Evolutionary conservation across 75 land plant genomes (phyloP), one percentile per base, ranked within the genome.

Genomic region (Cunninghamia lanceolata): DNA sequence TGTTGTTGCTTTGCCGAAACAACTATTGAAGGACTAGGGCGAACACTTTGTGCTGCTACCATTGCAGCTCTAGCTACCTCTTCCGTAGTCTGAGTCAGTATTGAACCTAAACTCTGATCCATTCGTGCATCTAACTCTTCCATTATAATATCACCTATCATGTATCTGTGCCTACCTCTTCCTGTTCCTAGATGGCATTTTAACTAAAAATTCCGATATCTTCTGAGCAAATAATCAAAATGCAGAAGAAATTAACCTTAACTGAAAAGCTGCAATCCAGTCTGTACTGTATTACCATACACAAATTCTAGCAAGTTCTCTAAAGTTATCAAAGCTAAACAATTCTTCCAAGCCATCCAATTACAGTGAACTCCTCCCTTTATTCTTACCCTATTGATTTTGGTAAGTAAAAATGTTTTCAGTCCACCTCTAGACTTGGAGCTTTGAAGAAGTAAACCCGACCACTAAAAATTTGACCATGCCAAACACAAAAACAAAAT

Each of bases 1-100:
- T 87, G 63, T 75, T 91, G 81, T 87, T 88, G 36, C 82, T 86
- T 53, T 80, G 89, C 84, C 1, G 84, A 83, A 35, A 83, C 63
- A 53, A 83, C 84, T 83, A 83, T 83, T 28, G 84, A 83, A 53
- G 84, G 84, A 83, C 84, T 83, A 16, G 84, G 84, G 0, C 84
- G 56, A 32, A 83, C 84, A 83, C 84, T 83, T 83, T 83, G 84
- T 32, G 84, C 84, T 52, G 84, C 84, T 83, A 30, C 84, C 50
- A 83, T 30, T 53, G 84, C 84, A 47, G 66, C 66, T 83, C 84
- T 83, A 28, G 84, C 84, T 53, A 53, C 84, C 63, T 83, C 84
- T 52, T 50, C 84, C 5, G 84, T 83, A 34, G 84, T 83, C 30
- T 83, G 84, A 53, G 8, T 34, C 39, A 83, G 38, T 35, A 83